Evolutionary conservation across 768 basidiomycete species (phyloP).

Genomic region (Boletus barrowsii): DNA sequence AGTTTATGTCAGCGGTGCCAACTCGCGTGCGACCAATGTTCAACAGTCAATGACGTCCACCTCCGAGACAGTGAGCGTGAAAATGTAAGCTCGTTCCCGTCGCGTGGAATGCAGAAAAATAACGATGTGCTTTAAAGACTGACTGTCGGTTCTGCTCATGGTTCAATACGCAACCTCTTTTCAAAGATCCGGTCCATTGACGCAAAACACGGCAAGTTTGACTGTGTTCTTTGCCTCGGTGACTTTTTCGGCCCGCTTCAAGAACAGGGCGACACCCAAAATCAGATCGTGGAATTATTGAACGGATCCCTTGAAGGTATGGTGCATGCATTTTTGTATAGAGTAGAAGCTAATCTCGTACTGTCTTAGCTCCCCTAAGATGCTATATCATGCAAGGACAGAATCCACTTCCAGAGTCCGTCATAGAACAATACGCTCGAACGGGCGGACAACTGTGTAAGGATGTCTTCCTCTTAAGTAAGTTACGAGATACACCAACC

Average conservation of each 20-base stretch:
- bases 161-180: slow-evolving; percentile 72
- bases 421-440: slow-evolving; percentile 72
- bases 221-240: slow-evolving; percentile 76
- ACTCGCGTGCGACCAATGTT: neutral
- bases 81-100: slow-evolving; percentile 27
- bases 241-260: slow-evolving; percentile 76
- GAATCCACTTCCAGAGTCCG: slow-evolving; percentile 63
- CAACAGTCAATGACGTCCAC: slow-evolving; percentile 23
- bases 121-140: slow-evolving; percentile 40
- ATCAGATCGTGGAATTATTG: slow-evolving; percentile 59
- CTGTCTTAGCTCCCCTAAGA: slow-evolving; percentile 70
- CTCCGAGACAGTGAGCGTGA: slow-evolving; percentile 19
- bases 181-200: slow-evolving; percentile 81
- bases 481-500: slow-evolving; percentile 27
- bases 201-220: slow-evolving; percentile 91
- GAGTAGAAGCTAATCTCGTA: slow-evolving; percentile 12
- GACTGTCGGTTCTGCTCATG: slow-evolving; percentile 77
- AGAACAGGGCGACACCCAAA: slow-evolving; percentile 35
- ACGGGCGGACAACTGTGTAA: slow-evolving; percentile 77
- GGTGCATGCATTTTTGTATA: slow-evolving; percentile 4
- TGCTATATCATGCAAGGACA: slow-evolving; percentile 93
- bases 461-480: slow-evolving; percentile 85
- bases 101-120: neutral
- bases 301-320: slow-evolving; percentile 66
- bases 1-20: slow-evolving; percentile 27